A percentile compares a stretch with the other conserved stretches of the same genome.
Evolutionary conservation across 148 eudicot genomes (phyloP).

Genomic region (Limonium bicolor): DNA sequence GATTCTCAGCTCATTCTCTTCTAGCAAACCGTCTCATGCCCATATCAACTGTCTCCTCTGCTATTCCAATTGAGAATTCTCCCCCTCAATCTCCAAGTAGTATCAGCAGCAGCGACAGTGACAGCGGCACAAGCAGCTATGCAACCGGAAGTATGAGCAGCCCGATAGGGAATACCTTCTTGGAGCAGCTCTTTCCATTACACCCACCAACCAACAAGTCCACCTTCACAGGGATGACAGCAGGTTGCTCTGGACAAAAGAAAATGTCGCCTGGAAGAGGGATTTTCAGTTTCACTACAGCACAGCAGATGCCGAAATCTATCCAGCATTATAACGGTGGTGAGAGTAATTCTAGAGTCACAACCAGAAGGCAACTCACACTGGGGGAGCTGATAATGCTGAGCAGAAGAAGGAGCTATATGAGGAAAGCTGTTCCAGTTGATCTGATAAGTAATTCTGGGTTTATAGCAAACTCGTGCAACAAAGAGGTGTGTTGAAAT

Average conservation of each 20-base stretch:
- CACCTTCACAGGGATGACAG: conserved; percentile 14
- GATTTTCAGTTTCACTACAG: conserved; percentile 3
- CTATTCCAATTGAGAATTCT: conserved; percentile 19
- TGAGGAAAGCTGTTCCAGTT: conserved; percentile 43
- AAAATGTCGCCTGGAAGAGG: conserved; percentile 2
- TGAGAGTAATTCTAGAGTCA: conserved; percentile 19
- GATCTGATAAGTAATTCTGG: too few species aligned
- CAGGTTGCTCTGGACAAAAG: conserved; percentile 5
- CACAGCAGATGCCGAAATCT: conserved; percentile 10
- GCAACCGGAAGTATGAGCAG: conserved; percentile 38
- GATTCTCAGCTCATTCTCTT: conserved; percentile 29
- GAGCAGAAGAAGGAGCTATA: conserved; percentile 61
- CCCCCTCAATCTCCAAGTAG: conserved; percentile 38
- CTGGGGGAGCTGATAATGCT: conserved; percentile 77
- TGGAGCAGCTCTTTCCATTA: conserved; percentile 71
- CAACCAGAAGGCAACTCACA: conserved; percentile 41
- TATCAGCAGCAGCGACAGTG: conserved; percentile 16
- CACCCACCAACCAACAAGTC: conserved; percentile 30
- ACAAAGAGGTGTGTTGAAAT: too few species aligned
- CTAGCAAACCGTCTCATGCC: conserved; percentile 19
- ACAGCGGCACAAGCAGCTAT: conserved; percentile 22
- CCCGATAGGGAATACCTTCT: conserved; percentile 45
- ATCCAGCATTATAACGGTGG: conserved; percentile 8
- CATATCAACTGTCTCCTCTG: conserved; percentile 12
- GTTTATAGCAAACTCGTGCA: too few species aligned